Conservation (phyloP, 257 asterid genomes). For the Solanum sitiens region DNA sequence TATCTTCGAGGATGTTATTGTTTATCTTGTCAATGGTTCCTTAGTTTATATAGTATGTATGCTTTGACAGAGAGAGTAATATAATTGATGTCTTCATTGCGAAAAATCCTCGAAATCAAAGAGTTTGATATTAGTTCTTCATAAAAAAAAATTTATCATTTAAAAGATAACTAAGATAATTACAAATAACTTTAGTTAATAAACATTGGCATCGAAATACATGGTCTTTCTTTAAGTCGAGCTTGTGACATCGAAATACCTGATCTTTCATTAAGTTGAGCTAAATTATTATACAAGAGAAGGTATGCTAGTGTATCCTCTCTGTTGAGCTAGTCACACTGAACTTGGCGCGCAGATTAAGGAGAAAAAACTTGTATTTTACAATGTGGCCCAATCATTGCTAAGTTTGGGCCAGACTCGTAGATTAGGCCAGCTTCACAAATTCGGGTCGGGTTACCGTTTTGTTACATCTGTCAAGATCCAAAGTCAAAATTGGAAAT, state of each 20-base stretch:
- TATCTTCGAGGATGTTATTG: not conserved
- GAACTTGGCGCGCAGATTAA: not conserved
- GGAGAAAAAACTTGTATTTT: not conserved
- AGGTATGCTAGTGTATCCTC: too few relatives aligned
- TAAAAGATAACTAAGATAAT: too few relatives aligned
- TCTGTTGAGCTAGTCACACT: not conserved
- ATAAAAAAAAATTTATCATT: too few relatives aligned
- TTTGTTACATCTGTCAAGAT: not conserved
- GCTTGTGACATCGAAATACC: not conserved
- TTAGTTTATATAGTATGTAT: not conserved
- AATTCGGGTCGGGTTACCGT: not conserved
- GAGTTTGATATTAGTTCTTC: not conserved
- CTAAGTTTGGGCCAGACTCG: not conserved
- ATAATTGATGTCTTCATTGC: not conserved
- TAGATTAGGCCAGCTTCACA: not conserved
- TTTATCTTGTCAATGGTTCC: not conserved
- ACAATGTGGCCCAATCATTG: not conserved
- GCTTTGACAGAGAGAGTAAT: not conserved
- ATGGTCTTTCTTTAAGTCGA: too few relatives aligned
- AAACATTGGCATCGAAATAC: not conserved
- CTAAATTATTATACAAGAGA: too few relatives aligned
- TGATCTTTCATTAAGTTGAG: too few relatives aligned
- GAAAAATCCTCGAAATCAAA: not conserved
- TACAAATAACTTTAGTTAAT: not conserved
- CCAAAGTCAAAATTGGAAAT: not conserved